These are phyloP conservation scores for Candida sp. DNA, from an alignment of 1,139 yeast species.

Conservation along the genomic window DNA sequence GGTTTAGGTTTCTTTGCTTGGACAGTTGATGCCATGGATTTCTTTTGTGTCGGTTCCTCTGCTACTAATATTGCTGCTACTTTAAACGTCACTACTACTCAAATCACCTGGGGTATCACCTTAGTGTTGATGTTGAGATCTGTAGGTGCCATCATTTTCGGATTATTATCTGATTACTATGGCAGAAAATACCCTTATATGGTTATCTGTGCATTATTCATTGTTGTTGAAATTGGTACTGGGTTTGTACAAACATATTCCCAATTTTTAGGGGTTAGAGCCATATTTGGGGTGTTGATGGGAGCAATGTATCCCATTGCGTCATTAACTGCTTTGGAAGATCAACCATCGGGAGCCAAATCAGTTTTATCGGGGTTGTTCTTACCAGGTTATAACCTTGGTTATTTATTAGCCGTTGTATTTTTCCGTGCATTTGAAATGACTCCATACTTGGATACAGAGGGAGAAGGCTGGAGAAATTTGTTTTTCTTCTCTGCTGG, in stretches of 20 bases:
- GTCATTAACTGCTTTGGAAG: constrained; percentile 32
- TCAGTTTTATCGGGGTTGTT: constrained; percentile 35
- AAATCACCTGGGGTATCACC: constrained; percentile 79
- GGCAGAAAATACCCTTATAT: constrained; percentile 76
- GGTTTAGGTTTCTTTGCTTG: constrained; percentile 65
- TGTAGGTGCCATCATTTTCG: constrained; percentile 73
- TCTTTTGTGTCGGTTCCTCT: constrained; percentile 65
- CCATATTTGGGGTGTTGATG: constrained; percentile 38
- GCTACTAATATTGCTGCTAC: constrained; percentile 53
- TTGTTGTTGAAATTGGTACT: constrained; percentile 64
- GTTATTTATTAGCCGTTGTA: constrained; percentile 33
- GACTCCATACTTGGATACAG: constrained; percentile 41
- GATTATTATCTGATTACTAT: constrained; percentile 61
- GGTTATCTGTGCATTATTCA: constrained; percentile 48
- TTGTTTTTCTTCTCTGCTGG: constrained; percentile 82
- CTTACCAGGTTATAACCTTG: constrained; percentile 38
- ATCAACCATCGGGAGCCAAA: constrained; percentile 31
- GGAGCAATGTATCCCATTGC: constrained; percentile 34
- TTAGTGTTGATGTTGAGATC: constrained; percentile 76
- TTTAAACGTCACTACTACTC: constrained; percentile 46
- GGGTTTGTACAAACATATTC: constrained; percentile 65
- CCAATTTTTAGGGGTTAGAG: constrained; percentile 64
- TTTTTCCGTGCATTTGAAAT: constrained; percentile 52
- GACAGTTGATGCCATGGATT: constrained; percentile 82
- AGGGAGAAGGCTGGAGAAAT: constrained; percentile 60